These are phyloP conservation scores for Alternaria metachromatica DNA, from an alignment of 2,329 filamentous ascomycete species.

Conservation along the genomic window DNA sequence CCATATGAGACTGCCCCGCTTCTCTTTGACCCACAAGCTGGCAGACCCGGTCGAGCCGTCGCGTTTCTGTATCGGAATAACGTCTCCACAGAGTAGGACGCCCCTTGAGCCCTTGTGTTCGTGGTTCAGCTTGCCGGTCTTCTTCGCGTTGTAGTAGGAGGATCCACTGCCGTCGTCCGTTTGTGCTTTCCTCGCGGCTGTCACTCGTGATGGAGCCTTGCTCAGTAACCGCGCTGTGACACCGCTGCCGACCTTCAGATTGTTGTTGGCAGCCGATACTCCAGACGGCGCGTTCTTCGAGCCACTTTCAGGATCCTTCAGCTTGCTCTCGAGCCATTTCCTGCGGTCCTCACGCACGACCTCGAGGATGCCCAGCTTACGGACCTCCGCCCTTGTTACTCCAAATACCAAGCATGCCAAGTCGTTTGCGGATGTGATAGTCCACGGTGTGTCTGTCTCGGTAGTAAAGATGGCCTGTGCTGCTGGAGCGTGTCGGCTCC, in stretches of 20 bases:
- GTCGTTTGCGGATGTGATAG: constrained; percentile 94
- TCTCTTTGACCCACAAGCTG: constrained; percentile 98
- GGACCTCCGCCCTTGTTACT: constrained; percentile 94
- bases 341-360: constrained; percentile 90
- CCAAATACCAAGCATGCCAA: constrained; percentile 97
- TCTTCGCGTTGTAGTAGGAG: constrained; percentile 57
- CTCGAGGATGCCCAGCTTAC: constrained; percentile 92
- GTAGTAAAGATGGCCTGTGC: constrained; percentile 98
- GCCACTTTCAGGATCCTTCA: constrained; percentile 68
- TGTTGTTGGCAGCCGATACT: constrained; percentile 48
- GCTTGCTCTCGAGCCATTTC: constrained; percentile 86
- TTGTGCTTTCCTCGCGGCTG: constrained; percentile 66
- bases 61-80: constrained; percentile 96
- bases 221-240: constrained; percentile 88
- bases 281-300: constrained; percentile 46
- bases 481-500: constrained; percentile 86
- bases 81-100: constrained; percentile 91
- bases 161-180: constrained; percentile 66
- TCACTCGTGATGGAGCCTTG: constrained; percentile 72
- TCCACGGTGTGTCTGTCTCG: constrained; percentile 89
- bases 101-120: constrained; percentile 79
- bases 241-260: constrained; percentile 74
- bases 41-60: constrained; percentile 92
- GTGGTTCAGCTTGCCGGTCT: constrained; percentile 65
- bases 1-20: constrained; percentile 92